These are phyloP conservation scores for Scenedesmus sp. DNA, from an alignment of 163 green algal species.

Conservation along the genomic window DNA sequence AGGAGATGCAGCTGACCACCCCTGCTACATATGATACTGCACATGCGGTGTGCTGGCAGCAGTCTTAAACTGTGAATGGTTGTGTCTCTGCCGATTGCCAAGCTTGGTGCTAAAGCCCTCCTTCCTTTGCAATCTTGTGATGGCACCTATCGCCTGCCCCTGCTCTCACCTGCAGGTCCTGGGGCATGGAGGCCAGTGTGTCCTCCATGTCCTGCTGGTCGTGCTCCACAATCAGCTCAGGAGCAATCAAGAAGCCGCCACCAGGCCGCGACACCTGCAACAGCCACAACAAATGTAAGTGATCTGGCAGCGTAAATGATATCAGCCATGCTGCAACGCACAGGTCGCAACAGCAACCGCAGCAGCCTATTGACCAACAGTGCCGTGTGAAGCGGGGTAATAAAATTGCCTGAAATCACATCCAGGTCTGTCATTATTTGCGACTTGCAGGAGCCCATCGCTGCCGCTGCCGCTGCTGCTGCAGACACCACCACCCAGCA, in stretches of 20 bases:
- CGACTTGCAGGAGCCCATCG: background rate
- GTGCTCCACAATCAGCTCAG: conserved; percentile 23
- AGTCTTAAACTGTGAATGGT: background rate
- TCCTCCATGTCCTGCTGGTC: conserved; percentile 46
- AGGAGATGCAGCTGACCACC: background rate
- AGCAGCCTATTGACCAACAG: no score
- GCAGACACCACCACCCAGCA: background rate
- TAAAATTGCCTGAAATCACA: no score
- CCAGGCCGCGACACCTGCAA: conserved; percentile 34
- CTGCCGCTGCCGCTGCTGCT: background rate
- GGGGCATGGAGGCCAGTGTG: conserved; percentile 4
- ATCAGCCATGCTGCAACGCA: background rate
- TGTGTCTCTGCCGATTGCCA: background rate
- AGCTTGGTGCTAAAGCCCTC: background rate
- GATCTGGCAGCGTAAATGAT: background rate
- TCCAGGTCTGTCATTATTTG: no score
- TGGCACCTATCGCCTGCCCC: background rate
- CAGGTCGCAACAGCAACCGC: no score
- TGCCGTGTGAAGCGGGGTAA: no score
- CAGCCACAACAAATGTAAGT: background rate
- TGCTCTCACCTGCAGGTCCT: background rate
- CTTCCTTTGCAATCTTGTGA: background rate
- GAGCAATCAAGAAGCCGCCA: conserved; percentile 23
- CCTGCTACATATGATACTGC: background rate
- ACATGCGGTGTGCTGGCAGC: background rate